phyloP scores from a whole-genome alignment of 2,329 filamentous ascomycete genomes.

The Verticillium alfalfae region DNA sequence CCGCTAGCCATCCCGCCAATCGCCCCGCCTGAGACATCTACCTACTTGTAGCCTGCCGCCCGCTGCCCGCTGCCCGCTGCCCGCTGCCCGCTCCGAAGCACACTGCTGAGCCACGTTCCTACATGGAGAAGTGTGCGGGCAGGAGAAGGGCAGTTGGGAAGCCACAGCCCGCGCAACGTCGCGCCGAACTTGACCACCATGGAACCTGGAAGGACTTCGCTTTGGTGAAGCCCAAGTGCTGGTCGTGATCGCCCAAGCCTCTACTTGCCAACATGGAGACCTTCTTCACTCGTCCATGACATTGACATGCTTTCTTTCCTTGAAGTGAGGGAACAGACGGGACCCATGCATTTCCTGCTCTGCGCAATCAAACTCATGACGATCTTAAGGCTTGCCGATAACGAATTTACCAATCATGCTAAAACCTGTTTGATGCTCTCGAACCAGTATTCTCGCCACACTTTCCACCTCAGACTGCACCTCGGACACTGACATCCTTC shows the following conservation, averaged over 20 bases:
- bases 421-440: background rate
- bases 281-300: background rate
- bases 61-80: too few relatives aligned
- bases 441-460: background rate
- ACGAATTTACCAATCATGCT: background rate
- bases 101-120: too few relatives aligned
- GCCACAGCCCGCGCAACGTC: too few relatives aligned
- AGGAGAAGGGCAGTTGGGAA: too few relatives aligned
- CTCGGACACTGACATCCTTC: background rate
- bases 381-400: background rate
- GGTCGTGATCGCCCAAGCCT: background rate
- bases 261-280: background rate
- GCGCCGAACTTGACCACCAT: too few relatives aligned
- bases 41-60: too few relatives aligned
- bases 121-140: too few relatives aligned
- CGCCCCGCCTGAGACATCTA: too few relatives aligned
- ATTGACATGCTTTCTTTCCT: background rate
- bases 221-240: background rate
- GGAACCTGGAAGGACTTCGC: too few relatives aligned
- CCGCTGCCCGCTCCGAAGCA: too few relatives aligned
- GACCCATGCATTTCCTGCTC: background rate
- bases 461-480: background rate
- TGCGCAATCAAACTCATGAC: background rate
- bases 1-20: background rate
- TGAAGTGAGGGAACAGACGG: background rate